Evolutionary conservation across 2,329 filamentous ascomycete species (phyloP).

Genomic region (Talaromyces sp.): DNA sequence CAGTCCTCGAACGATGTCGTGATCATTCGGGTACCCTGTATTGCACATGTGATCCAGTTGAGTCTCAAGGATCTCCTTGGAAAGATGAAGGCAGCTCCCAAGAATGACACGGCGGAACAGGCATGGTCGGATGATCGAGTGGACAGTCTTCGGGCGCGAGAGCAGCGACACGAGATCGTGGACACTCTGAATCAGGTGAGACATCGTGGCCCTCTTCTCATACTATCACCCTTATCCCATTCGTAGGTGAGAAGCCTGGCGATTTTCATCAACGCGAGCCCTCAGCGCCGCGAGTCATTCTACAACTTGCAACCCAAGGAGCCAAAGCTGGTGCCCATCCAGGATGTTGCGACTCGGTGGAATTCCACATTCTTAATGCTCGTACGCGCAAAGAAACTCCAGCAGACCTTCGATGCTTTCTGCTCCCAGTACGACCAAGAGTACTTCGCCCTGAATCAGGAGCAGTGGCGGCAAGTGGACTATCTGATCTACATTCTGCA

Average conservation of each 20-base stretch:
- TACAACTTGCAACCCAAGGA: slow-evolving; percentile 16
- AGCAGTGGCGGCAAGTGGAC: too few species aligned
- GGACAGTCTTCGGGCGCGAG: not conserved
- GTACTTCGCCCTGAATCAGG: too few species aligned
- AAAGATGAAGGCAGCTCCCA: slow-evolving; percentile 15
- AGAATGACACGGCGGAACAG: not conserved
- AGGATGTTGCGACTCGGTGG: slow-evolving; percentile 13
- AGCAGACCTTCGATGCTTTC: not conserved
- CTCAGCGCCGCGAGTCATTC: slow-evolving; percentile 20
- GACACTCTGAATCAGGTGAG: slow-evolving; percentile 12
- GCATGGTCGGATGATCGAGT: not conserved
- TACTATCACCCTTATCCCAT: not conserved
- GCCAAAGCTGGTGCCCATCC: slow-evolving; percentile 19
- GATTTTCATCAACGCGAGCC: slow-evolving; percentile 19
- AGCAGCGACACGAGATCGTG: slow-evolving; percentile 6
- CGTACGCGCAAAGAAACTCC: slow-evolving; percentile 17
- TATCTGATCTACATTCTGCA: too few species aligned
- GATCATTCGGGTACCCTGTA: slow-evolving; percentile 16
- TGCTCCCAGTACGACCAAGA: not conserved
- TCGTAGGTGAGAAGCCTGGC: slow-evolving; percentile 12
- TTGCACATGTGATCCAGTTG: slow-evolving; percentile 20
- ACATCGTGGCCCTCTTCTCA: not conserved
- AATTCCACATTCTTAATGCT: slow-evolving; percentile 22
- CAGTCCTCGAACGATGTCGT: not conserved
- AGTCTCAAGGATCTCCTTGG: slow-evolving; percentile 20